Percentiles rank a stretch among this genome's conserved stretches.
phyloP scores from a whole-genome alignment of 371 early-diverging fungal genomes.

The Rhizopus arrhizus region DNA sequence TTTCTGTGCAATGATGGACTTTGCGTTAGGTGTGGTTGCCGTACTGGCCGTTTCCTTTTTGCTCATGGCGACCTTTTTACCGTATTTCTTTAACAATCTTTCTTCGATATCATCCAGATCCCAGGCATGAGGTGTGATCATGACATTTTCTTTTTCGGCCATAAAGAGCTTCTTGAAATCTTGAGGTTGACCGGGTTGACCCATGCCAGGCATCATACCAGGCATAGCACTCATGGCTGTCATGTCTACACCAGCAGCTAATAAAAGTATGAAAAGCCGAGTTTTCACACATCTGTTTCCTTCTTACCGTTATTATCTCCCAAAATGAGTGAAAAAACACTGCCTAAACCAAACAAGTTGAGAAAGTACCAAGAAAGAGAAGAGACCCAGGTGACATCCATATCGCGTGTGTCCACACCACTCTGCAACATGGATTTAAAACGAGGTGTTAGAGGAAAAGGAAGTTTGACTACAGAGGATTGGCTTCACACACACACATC shows the following conservation, averaged over 20 bases:
- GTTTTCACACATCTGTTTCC: neutral
- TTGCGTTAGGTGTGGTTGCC: slow-evolving; percentile 35
- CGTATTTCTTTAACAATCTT: slow-evolving; percentile 79
- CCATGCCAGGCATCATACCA: slow-evolving; percentile 44
- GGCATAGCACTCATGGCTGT: slow-evolving; percentile 80
- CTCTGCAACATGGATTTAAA: slow-evolving; percentile 97
- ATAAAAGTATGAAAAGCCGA: neutral
- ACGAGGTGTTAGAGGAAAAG: slow-evolving; percentile 93
- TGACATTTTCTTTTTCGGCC: slow-evolving; percentile 86
- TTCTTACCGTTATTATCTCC: slow-evolving; percentile 85
- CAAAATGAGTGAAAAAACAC: slow-evolving; percentile 88
- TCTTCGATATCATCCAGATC: slow-evolving; percentile 83
- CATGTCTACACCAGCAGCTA: slow-evolving; percentile 91
- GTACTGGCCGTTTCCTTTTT: slow-evolving; percentile 10
- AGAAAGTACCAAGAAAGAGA: slow-evolving; percentile 97
- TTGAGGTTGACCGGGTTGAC: slow-evolving; percentile 74
- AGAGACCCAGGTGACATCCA: slow-evolving; percentile 98
- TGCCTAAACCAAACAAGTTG: slow-evolving; percentile 93
- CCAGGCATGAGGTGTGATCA: slow-evolving; percentile 82
- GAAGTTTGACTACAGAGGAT: slow-evolving; percentile 75
- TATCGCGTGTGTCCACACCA: slow-evolving; percentile 93
- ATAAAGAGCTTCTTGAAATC: slow-evolving; percentile 86
- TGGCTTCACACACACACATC: neutral
- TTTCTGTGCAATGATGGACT: slow-evolving; percentile 11
- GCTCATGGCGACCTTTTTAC: slow-evolving; percentile 38